A percentile compares a stretch with the other conserved stretches of the same genome.
Evolutionary conservation across 495 filamentous ascomycete species (phyloP).

Genomic region (Aspergillus wentii): DNA sequence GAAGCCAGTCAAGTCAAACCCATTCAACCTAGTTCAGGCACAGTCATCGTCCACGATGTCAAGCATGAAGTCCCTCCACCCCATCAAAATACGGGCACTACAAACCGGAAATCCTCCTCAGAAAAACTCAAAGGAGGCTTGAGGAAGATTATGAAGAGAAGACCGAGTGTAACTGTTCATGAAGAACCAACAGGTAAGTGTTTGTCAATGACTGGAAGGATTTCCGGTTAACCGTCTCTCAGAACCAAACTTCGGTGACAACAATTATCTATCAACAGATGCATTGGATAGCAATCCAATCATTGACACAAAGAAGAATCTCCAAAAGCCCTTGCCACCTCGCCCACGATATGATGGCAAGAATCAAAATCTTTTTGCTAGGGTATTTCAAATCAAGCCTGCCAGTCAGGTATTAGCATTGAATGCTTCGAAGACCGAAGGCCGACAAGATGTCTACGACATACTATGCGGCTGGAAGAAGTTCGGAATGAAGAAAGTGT

Average conservation of each 20-base stretch:
- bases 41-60: conserved; percentile 21
- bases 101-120: conserved; percentile 20
- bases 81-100: too few relatives aligned
- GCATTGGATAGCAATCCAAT: too few relatives aligned
- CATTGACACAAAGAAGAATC: conserved; percentile 4
- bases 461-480: conserved; percentile 74
- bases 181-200: conserved; percentile 19
- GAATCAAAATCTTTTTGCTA: conserved; percentile 74
- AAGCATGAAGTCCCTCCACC: too few relatives aligned
- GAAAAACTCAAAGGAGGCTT: conserved; percentile 23
- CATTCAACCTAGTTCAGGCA: conserved; percentile 21
- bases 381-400: conserved; percentile 86
- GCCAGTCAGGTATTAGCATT: conserved; percentile 70
- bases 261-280: too few relatives aligned
- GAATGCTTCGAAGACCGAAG: conserved; percentile 57
- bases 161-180: conserved; percentile 15
- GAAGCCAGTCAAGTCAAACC: conserved; percentile 12
- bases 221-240: not conserved
- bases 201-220: not conserved
- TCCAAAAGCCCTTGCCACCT: conserved; percentile 11
- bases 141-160: conserved; percentile 30
- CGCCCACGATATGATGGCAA: conserved; percentile 1
- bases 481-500: conserved; percentile 72
- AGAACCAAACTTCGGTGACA: too few relatives aligned
- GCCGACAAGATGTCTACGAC: conserved; percentile 66